These are phyloP conservation scores for Epichloe elymi DNA, from an alignment of 2,329 filamentous ascomycete species.

Conservation along the genomic window DNA sequence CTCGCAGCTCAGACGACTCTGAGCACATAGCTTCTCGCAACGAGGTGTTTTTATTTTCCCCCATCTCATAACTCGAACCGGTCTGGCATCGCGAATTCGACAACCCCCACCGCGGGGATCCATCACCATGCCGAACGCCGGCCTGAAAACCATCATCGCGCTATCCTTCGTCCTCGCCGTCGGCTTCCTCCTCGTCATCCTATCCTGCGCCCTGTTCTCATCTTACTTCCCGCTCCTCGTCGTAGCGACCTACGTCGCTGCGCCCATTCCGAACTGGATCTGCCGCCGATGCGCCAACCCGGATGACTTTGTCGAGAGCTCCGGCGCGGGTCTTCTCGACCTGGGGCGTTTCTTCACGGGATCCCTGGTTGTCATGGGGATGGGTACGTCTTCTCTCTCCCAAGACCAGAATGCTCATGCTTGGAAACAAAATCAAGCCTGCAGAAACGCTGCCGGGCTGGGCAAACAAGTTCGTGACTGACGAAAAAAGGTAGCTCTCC, in stretches of 20 bases:
- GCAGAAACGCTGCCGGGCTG: too few relatives aligned
- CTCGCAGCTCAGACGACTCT: too few relatives aligned
- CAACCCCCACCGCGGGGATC: constrained; percentile 7
- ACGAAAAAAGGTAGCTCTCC: constrained; percentile 49
- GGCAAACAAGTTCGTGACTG: too few relatives aligned
- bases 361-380: constrained; percentile 93
- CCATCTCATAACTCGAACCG: too few relatives aligned
- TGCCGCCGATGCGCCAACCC: constrained; percentile 77
- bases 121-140: constrained; percentile 56
- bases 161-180: constrained; percentile 98
- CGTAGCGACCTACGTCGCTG: constrained; percentile 87
- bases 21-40: too few relatives aligned
- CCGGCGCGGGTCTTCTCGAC: constrained; percentile 75
- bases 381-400: constrained; percentile 53
- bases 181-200: constrained; percentile 96
- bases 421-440: too few relatives aligned
- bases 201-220: constrained; percentile 89
- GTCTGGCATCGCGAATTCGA: not conserved
- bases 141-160: constrained; percentile 97
- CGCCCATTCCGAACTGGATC: constrained; percentile 93
- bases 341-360: constrained; percentile 89
- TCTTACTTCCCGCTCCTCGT: constrained; percentile 93
- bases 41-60: too few relatives aligned
- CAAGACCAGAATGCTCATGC: not conserved
- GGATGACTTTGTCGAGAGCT: constrained; percentile 87